Conservation (phyloP, 345 rosid species). For the Lepidium didymum region DNA sequence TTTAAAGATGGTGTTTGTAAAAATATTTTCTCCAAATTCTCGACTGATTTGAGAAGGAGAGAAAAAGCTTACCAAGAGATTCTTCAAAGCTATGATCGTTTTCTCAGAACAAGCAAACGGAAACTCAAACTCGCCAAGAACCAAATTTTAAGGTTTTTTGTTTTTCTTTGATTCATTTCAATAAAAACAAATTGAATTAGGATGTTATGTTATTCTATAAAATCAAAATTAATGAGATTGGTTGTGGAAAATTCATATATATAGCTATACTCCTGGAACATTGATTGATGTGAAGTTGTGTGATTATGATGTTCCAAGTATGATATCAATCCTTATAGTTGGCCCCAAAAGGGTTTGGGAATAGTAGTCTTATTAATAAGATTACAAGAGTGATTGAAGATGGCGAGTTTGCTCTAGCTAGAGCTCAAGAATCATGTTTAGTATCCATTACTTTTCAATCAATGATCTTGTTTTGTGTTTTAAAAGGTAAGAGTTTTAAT, state of each 20-base stretch:
- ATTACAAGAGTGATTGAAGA: constrained; percentile 60
- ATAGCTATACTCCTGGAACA: constrained; percentile 64
- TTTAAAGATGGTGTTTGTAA: constrained; percentile 17
- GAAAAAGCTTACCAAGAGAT: constrained; percentile 33
- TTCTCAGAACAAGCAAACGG: constrained; percentile 14
- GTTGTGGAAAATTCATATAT: not conserved
- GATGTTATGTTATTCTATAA: not conserved
- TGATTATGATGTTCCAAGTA: constrained; percentile 46
- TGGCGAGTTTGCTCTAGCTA: constrained; percentile 45
- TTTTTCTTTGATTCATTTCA: not conserved
- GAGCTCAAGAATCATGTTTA: constrained; percentile 86
- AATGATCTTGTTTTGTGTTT: not conserved
- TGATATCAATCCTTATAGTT: constrained; percentile 51
- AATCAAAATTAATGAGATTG: not conserved
- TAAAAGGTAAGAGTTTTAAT: not conserved
- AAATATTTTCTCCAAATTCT: not conserved
- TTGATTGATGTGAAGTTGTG: constrained; percentile 38
- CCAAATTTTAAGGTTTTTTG: constrained; percentile 56
- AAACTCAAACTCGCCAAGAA: constrained; percentile 31
- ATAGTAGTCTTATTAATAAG: constrained; percentile 73
- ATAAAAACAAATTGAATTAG: not conserved
- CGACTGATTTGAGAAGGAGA: constrained; percentile 29
- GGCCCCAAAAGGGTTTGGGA: constrained; percentile 85
- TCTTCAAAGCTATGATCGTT: constrained; percentile 36
- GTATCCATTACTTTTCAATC: not conserved